Evolutionary conservation across 345 rosid species (phyloP).

Genomic region (Ceriops tagal): DNA sequence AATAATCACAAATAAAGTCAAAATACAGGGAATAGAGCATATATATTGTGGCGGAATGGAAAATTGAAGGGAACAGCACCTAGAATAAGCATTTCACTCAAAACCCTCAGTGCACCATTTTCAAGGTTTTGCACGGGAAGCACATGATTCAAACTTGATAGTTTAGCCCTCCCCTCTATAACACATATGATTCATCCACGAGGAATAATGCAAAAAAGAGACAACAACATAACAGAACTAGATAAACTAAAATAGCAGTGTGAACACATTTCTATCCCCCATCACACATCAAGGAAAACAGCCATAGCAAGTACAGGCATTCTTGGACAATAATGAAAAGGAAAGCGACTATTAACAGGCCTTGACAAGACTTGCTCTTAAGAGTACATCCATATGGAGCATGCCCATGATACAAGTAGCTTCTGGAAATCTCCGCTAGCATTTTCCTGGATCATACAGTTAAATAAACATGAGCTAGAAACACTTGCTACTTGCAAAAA

Average conservation of each 20-base stretch:
- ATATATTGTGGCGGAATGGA: too few relatives aligned
- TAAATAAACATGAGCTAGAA: background rate
- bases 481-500: background rate
- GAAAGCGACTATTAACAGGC: slow-evolving; percentile 1
- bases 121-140: too few relatives aligned
- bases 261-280: background rate
- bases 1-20: too few relatives aligned
- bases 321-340: background rate
- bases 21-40: too few relatives aligned
- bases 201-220: background rate
- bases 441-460: slow-evolving; percentile 22
- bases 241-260: background rate
- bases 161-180: too few relatives aligned
- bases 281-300: background rate
- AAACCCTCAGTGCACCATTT: too few relatives aligned
- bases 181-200: background rate
- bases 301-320: background rate
- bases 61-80: too few relatives aligned
- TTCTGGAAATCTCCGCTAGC: slow-evolving; percentile 14
- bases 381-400: slow-evolving; percentile 15
- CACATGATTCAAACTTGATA: background rate
- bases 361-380: slow-evolving; percentile 15
- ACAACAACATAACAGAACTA: background rate
- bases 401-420: slow-evolving; percentile 10
- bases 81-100: too few relatives aligned